Evolutionary conservation across 2,329 filamentous ascomycete species (phyloP).

Genomic region (Leptosphaerulina australis): DNA sequence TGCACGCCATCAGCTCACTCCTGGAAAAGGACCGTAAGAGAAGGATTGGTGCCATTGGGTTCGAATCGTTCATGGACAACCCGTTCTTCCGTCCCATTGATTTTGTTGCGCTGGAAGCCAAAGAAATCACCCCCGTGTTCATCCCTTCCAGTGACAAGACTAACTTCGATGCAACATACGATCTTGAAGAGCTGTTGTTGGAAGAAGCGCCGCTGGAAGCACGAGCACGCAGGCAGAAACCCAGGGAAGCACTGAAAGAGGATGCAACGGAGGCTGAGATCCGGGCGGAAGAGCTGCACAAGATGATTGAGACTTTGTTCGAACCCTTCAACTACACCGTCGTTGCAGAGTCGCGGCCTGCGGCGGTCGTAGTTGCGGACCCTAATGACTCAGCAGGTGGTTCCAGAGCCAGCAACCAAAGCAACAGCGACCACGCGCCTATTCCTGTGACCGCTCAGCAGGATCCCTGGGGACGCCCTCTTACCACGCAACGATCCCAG

Average conservation of each 20-base stretch:
- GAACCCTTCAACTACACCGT: slow-evolving; percentile 93
- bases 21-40: slow-evolving; percentile 79
- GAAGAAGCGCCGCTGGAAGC: slow-evolving; percentile 96
- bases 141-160: slow-evolving; percentile 95
- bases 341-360: slow-evolving; percentile 73
- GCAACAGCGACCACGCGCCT: slow-evolving; percentile 41
- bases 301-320: slow-evolving; percentile 92
- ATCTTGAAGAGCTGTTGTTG: slow-evolving; percentile 88
- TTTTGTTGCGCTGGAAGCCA: slow-evolving; percentile 82
- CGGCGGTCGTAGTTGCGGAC: slow-evolving; percentile 36
- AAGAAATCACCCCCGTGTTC: slow-evolving; percentile 90
- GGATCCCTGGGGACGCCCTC: slow-evolving; percentile 43
- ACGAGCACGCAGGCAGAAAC: slow-evolving; percentile 89
- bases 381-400: slow-evolving; percentile 36
- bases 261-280: slow-evolving; percentile 96
- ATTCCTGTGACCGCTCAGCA: slow-evolving; percentile 41
- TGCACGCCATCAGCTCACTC: slow-evolving; percentile 85
- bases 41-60: slow-evolving; percentile 81
- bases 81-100: slow-evolving; percentile 88
- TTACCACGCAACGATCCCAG: slow-evolving; percentile 42
- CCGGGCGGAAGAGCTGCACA: slow-evolving; percentile 89
- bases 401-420: slow-evolving; percentile 45
- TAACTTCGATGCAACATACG: slow-evolving; percentile 98
- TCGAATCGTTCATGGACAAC: slow-evolving; percentile 83
- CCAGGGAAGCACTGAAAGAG: slow-evolving; percentile 86